phyloP scores from a whole-genome alignment of 192 early-diverging fungal genomes.

The Gamsiella multidivaricata region DNA sequence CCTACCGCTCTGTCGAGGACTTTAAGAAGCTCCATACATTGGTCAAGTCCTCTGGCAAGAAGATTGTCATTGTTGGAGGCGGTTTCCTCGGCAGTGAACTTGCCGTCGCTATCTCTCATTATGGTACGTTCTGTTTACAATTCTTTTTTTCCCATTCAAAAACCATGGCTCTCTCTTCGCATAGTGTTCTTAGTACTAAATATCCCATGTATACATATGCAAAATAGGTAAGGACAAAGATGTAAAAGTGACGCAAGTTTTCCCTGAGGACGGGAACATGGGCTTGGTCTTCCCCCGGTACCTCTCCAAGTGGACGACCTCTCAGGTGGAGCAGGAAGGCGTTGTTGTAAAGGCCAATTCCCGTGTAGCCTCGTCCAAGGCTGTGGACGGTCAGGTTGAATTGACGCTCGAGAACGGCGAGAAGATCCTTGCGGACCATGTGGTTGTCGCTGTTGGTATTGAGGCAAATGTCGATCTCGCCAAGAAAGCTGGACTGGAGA shows the following conservation, averaged over 20 bases:
- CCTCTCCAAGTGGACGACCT: constrained; percentile 71
- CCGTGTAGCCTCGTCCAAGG: constrained; percentile 48
- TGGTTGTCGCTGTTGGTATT: constrained; percentile 71
- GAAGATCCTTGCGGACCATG: constrained; percentile 63
- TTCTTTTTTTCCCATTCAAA: not conserved
- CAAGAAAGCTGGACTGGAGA: constrained; percentile 66
- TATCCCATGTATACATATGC: not conserved
- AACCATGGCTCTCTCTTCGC: too few relatives aligned
- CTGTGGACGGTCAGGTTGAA: constrained; percentile 49
- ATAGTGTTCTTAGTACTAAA: too few relatives aligned
- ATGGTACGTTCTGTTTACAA: constrained; percentile 18
- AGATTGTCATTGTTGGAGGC: constrained; percentile 69
- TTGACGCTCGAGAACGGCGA: constrained; percentile 58
- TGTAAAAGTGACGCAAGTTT: constrained; percentile 68
- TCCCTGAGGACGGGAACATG: constrained; percentile 74
- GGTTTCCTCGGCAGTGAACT: constrained; percentile 76
- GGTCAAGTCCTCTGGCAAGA: constrained; percentile 52
- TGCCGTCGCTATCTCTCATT: constrained; percentile 64
- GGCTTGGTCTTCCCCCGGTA: constrained; percentile 68
- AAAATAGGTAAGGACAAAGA: constrained; percentile 50
- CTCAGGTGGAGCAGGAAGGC: constrained; percentile 60
- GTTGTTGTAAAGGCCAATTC: constrained; percentile 62
- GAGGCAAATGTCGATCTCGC: constrained; percentile 69
- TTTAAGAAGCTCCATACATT: constrained; percentile 56
- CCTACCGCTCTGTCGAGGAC: constrained; percentile 70